Evolutionary conservation across 2,329 filamentous ascomycete genomes (phyloP).

Genomic region (Pezizomycotina sp.): DNA sequence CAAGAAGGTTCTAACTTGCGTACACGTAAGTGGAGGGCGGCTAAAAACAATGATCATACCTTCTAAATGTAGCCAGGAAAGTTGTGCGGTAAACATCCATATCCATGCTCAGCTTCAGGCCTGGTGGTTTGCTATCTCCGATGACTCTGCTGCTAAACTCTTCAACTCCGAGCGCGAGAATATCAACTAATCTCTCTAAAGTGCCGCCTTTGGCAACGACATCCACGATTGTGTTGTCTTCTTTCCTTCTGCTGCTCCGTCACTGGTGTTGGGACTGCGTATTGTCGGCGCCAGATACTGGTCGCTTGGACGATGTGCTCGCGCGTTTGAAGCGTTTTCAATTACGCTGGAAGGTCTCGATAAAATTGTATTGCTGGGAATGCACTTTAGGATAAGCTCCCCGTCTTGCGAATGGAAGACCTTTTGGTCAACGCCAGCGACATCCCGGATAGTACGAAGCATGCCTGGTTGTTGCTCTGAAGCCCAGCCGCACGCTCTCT

Average conservation of each 20-base stretch:
- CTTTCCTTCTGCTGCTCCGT: too few relatives aligned
- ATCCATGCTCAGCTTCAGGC: conserved; percentile 24
- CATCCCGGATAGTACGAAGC: conserved; percentile 24
- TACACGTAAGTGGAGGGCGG: not conserved
- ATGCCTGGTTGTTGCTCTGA: conserved; percentile 25
- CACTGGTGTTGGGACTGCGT: too few relatives aligned
- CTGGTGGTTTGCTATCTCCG: conserved; percentile 7
- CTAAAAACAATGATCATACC: conserved; percentile 18
- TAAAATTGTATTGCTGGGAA: conserved; percentile 15
- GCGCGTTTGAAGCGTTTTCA: conserved; percentile 23
- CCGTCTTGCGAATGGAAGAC: conserved; percentile 26
- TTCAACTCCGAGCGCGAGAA: conserved; percentile 25
- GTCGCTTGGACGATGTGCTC: conserved; percentile 20
- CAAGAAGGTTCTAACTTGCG: too few relatives aligned
- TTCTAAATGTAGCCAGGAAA: conserved; percentile 26
- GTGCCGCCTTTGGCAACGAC: conserved; percentile 26
- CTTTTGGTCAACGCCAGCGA: conserved; percentile 25
- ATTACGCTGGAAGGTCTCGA: conserved; percentile 25
- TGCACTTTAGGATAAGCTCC: conserved; percentile 25
- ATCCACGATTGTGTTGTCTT: conserved; percentile 17
- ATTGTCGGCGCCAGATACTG: too few relatives aligned
- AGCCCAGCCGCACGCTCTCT: conserved; percentile 24
- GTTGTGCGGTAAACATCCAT: conserved; percentile 26
- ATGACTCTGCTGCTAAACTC: conserved; percentile 26
- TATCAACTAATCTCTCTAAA: conserved; percentile 25